These are phyloP conservation scores for Malassezia restricta DNA, from an alignment of 1,284 basidiomycete species.

Conservation along the genomic window DNA sequence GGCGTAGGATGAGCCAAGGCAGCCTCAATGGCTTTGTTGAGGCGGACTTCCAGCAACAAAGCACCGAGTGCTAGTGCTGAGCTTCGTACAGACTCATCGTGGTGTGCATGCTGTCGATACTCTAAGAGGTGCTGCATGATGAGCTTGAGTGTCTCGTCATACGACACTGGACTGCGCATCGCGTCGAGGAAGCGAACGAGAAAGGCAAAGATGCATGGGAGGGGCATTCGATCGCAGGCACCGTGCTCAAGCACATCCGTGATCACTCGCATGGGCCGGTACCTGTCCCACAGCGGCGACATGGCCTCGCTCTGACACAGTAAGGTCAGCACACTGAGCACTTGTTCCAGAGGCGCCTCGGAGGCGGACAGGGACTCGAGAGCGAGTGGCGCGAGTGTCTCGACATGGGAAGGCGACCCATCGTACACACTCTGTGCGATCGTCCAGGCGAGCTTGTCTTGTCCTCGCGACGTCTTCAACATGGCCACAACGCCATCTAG, in stretches of 20 bases:
- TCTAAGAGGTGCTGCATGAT: slow-evolving; percentile 37
- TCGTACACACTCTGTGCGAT: background rate
- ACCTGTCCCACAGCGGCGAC: slow-evolving; percentile 1
- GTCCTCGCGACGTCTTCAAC: background rate
- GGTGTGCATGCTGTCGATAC: slow-evolving; percentile 30
- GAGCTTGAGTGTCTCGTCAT: slow-evolving; percentile 30
- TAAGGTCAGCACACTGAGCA: background rate
- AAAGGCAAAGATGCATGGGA: slow-evolving; percentile 20
- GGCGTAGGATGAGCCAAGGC: slow-evolving; percentile 9
- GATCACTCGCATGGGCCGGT: slow-evolving; percentile 17
- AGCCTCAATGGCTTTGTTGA: slow-evolving; percentile 19
- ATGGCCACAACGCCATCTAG: background rate
- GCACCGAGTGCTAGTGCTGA: background rate
- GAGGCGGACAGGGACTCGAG: background rate
- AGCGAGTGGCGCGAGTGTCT: background rate
- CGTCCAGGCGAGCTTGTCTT: background rate
- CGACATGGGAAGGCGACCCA: background rate
- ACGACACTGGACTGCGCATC: slow-evolving; percentile 17
- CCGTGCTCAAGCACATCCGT: slow-evolving; percentile 33
- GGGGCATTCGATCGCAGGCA: slow-evolving; percentile 7
- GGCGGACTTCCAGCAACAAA: slow-evolving; percentile 10
- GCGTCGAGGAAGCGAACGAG: slow-evolving; percentile 27
- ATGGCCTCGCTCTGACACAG: background rate
- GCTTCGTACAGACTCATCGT: slow-evolving; percentile 10
- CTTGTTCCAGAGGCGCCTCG: background rate